phyloP scores from a whole-genome alignment of 116 monocot genomes.

The Iris pallida region DNA sequence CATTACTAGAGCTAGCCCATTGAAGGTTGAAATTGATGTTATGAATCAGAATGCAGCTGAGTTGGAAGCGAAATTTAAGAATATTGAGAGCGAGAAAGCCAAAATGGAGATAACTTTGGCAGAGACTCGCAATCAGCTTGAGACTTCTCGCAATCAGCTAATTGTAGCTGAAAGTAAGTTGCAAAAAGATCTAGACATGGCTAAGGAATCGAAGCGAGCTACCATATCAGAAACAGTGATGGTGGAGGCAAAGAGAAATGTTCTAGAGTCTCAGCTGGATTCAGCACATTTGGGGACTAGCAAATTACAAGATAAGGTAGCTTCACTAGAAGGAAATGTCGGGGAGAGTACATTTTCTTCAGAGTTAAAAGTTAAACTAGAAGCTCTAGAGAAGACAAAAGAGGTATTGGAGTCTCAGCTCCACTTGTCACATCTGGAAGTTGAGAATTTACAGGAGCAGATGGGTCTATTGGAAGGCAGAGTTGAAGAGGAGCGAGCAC shows the following conservation, averaged over 20 bases:
- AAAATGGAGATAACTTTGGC: slow-evolving; percentile 26
- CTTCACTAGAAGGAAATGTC: slow-evolving; percentile 14
- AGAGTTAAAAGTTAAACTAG: background rate
- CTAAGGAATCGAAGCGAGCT: slow-evolving; percentile 27
- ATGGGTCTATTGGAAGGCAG: slow-evolving; percentile 13
- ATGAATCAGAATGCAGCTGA: slow-evolving; percentile 15
- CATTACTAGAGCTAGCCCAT: slow-evolving; percentile 12
- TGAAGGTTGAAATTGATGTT: slow-evolving; percentile 19
- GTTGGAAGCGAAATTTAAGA: slow-evolving; percentile 42
- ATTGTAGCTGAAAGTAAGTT: slow-evolving; percentile 30
- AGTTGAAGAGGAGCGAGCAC: slow-evolving; percentile 12
- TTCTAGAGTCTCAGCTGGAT: slow-evolving; percentile 19
- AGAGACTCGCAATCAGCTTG: slow-evolving; percentile 25
- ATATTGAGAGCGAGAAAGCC: slow-evolving; percentile 33
- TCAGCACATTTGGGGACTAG: slow-evolving; percentile 5
- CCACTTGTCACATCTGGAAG: slow-evolving; percentile 9
- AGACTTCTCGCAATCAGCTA: slow-evolving; percentile 13
- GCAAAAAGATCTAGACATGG: slow-evolving; percentile 26
- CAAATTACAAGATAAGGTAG: slow-evolving; percentile 10
- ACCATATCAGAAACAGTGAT: slow-evolving; percentile 24
- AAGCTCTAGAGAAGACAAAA: slow-evolving; percentile 6
- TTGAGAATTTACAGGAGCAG: slow-evolving; percentile 2
- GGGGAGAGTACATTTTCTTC: background rate
- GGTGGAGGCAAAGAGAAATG: slow-evolving; percentile 12
- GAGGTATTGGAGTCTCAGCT: slow-evolving; percentile 19